A percentile compares a stretch with the other conserved stretches of the same genome.
phyloP scores from a whole-genome alignment of 106 monocot genomes.

The Xerophyta viscosa region DNA sequence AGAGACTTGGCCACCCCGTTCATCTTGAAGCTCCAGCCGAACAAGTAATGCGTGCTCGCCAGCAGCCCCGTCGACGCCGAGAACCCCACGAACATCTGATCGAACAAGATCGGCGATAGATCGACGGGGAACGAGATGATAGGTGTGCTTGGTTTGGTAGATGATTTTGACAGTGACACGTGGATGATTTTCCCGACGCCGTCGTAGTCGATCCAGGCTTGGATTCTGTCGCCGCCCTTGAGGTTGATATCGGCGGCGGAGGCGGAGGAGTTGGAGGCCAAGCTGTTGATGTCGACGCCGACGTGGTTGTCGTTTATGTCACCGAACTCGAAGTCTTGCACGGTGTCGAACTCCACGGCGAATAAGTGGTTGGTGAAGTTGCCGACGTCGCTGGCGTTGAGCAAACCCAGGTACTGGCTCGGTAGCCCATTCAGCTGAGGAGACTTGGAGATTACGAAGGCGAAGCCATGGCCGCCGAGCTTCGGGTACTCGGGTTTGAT shows the following conservation, averaged over 20 bases:
- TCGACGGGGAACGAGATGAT: constrained; percentile 37
- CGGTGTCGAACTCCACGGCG: constrained; percentile 44
- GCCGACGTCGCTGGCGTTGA: constrained; percentile 32
- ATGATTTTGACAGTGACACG: constrained; percentile 44
- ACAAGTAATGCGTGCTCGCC: constrained; percentile 63
- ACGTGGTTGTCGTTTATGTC: constrained; percentile 50
- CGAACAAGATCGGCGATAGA: constrained; percentile 31
- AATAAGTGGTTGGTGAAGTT: constrained; percentile 35
- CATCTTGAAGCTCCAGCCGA: constrained; percentile 63
- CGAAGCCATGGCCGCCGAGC: constrained; percentile 35
- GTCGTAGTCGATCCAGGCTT: constrained; percentile 54
- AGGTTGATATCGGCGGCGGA: constrained; percentile 5
- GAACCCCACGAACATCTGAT: constrained; percentile 65
- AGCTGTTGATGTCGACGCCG: constrained; percentile 29
- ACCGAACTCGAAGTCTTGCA: constrained; percentile 42
- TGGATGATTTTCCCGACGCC: constrained; percentile 33
- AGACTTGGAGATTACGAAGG: constrained; percentile 20
- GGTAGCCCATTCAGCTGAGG: constrained; percentile 12
- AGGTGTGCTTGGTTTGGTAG: constrained; percentile 31
- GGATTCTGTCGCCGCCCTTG: constrained; percentile 5
- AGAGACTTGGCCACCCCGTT: constrained; percentile 38
- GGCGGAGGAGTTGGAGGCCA: neutral
- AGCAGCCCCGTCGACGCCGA: constrained; percentile 59
- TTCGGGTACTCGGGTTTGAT: constrained; percentile 26
- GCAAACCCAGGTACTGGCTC: constrained; percentile 38